These are phyloP conservation scores for Saccharomyces jurei DNA, from an alignment of 805 yeast species.

Conservation along the genomic window DNA sequence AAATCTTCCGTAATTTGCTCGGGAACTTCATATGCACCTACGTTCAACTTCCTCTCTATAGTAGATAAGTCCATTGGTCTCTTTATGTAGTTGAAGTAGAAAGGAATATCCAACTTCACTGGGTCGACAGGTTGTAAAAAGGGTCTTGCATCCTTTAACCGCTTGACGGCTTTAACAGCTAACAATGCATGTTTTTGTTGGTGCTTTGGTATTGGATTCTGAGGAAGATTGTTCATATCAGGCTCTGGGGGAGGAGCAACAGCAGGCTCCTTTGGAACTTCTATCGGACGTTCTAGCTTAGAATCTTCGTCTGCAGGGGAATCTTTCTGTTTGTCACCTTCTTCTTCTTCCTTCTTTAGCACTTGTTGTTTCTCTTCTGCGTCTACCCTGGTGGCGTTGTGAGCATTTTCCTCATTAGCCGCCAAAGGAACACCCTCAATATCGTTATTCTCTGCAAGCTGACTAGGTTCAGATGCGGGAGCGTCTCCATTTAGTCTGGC, in stretches of 20 bases:
- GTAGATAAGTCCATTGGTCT: constrained; percentile 93
- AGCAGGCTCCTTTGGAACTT: constrained; percentile 41
- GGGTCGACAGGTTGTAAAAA: constrained; percentile 86
- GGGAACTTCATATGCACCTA: constrained; percentile 64
- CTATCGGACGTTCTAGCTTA: neutral
- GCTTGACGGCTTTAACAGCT: constrained; percentile 75
- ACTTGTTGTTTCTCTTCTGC: neutral
- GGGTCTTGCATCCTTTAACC: constrained; percentile 88
- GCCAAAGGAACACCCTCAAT: neutral
- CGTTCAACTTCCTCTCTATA: constrained; percentile 69
- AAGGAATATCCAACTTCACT: constrained; percentile 80
- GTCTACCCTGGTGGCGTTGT: neutral
- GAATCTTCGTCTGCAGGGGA: neutral
- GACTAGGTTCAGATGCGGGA: neutral
- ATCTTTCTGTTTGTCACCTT: neutral
- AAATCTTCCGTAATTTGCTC: constrained; percentile 68
- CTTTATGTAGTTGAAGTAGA: constrained; percentile 72
- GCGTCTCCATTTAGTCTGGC: neutral
- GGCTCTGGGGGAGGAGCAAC: constrained; percentile 71
- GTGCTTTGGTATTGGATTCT: constrained; percentile 66
- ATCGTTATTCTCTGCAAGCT: neutral
- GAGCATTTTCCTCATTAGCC: neutral
- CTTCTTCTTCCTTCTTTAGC: neutral
- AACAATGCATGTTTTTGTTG: constrained; percentile 74
- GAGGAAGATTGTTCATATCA: constrained; percentile 61